Percentiles rank a stretch among this genome's conserved stretches.
phyloP scores from a whole-genome alignment of 169 alveolate species.

The Plasmodium reichenowi region DNA sequence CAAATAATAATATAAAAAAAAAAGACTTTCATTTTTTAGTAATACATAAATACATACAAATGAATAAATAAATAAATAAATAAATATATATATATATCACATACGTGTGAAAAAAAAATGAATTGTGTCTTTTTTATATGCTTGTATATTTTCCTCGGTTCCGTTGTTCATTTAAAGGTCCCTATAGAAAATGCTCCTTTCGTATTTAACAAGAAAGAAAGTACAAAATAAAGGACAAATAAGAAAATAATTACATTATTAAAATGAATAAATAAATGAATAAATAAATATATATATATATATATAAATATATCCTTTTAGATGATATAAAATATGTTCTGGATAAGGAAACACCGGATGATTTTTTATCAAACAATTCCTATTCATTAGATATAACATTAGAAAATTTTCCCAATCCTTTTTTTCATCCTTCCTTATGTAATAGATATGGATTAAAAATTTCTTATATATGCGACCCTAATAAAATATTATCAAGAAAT shows the following conservation, averaged over 20 bases:
- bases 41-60: no score
- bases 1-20: no score
- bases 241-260: not conserved
- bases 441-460: slow-evolving; percentile 79
- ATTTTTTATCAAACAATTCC: slow-evolving; percentile 13
- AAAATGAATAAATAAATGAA: not conserved
- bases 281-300: not conserved
- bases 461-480: slow-evolving; percentile 87
- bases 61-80: no score
- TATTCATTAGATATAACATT: slow-evolving; percentile 74
- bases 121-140: not conserved
- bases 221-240: slow-evolving; percentile 16
- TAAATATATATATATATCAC: no score
- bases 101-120: no score
- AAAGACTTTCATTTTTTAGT: no score
- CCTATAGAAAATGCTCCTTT: slow-evolving; percentile 69
- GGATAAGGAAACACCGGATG: slow-evolving; percentile 39
- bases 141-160: not conserved
- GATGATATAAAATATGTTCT: slow-evolving; percentile 34
- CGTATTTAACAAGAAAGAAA: slow-evolving; percentile 30
- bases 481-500: slow-evolving; percentile 66
- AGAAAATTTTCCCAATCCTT: slow-evolving; percentile 87
- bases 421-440: slow-evolving; percentile 81
- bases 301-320: slow-evolving; percentile 3
- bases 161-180: slow-evolving; percentile 12